A percentile compares a stretch with the other conserved stretches of the same genome.
These are phyloP conservation scores for Leucoagaricus sp. DNA, from an alignment of 1,284 basidiomycete species.

Conservation along the genomic window DNA sequence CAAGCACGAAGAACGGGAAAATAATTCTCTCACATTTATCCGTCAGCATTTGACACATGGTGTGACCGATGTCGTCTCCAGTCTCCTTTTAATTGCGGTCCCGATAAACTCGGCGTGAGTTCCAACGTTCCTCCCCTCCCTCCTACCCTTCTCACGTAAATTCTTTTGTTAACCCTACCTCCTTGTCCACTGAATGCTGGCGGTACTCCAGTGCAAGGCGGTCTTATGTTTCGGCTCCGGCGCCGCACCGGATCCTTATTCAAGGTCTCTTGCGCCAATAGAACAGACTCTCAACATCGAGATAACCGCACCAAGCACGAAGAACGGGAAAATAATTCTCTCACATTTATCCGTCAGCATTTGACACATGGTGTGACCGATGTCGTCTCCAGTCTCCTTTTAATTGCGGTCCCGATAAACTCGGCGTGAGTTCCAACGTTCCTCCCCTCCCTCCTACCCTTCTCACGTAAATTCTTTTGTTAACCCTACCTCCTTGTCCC, in stretches of 20 bases:
- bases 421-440: slow-evolving; percentile 53
- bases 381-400: slow-evolving; percentile 65
- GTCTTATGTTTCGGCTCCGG: slow-evolving; percentile 16
- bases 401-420: slow-evolving; percentile 88
- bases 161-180: slow-evolving; percentile 12
- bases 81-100: slow-evolving; percentile 80
- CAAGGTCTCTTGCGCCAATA: slow-evolving; percentile 16
- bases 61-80: slow-evolving; percentile 64
- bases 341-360: slow-evolving; percentile 9
- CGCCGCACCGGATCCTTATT: slow-evolving; percentile 4
- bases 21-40: slow-evolving; percentile 27
- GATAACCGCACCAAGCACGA: slow-evolving; percentile 37
- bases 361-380: slow-evolving; percentile 67
- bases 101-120: slow-evolving; percentile 82
- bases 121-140: not conserved
- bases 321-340: slow-evolving; percentile 52
- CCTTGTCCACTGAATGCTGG: slow-evolving; percentile 12
- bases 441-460: not conserved
- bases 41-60: slow-evolving; percentile 48
- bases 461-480: slow-evolving; percentile 7
- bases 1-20: slow-evolving; percentile 57
- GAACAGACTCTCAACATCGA: slow-evolving; percentile 1
- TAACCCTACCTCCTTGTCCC: slow-evolving; percentile 14
- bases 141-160: slow-evolving; percentile 6
- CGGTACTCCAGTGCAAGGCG: slow-evolving; percentile 13